Percentiles rank a stretch among this genome's conserved stretches.
Evolutionary conservation across 129 eudicot genomes (phyloP).

Genomic region (Flaveria ramosissima): DNA sequence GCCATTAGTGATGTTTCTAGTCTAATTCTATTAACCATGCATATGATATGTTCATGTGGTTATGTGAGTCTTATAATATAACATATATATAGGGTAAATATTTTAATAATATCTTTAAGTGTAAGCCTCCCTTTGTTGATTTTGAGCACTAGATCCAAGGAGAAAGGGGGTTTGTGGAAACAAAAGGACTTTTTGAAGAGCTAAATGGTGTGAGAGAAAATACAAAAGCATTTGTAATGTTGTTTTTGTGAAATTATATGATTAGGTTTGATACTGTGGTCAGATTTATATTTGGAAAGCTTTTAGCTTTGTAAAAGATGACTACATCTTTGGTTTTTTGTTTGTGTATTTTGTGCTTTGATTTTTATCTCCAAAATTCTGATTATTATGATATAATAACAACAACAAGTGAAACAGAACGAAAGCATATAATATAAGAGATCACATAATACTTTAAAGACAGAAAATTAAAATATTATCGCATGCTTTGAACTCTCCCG

Average conservation of each 20-base stretch:
- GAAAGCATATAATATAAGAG: no score
- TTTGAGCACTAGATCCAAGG: constrained; percentile 48
- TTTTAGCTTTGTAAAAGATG: constrained; percentile 33
- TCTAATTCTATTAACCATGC: not conserved
- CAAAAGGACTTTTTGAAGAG: constrained; percentile 41
- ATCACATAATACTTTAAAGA: no score
- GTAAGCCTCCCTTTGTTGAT: constrained; percentile 40
- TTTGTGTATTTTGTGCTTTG: constrained; percentile 23
- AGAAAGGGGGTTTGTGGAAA: constrained; percentile 40
- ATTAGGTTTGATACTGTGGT: constrained; percentile 44
- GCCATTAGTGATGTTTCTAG: constrained; percentile 10
- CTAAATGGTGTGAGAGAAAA: constrained; percentile 35
- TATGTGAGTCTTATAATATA: constrained; percentile 31
- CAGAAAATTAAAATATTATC: no score
- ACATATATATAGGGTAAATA: constrained; percentile 5
- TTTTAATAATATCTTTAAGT: constrained; percentile 4
- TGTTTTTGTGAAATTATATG: constrained; percentile 41
- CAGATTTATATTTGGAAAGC: constrained; percentile 13
- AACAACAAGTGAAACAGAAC: not conserved
- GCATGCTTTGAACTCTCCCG: no score
- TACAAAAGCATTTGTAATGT: constrained; percentile 47
- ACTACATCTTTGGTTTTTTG: constrained; percentile 26
- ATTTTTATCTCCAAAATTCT: constrained; percentile 1
- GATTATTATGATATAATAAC: not conserved
- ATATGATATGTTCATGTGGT: not conserved